Conservation (phyloP, 1,284 basidiomycete species). For the Pseudozyma sp. region DNA sequence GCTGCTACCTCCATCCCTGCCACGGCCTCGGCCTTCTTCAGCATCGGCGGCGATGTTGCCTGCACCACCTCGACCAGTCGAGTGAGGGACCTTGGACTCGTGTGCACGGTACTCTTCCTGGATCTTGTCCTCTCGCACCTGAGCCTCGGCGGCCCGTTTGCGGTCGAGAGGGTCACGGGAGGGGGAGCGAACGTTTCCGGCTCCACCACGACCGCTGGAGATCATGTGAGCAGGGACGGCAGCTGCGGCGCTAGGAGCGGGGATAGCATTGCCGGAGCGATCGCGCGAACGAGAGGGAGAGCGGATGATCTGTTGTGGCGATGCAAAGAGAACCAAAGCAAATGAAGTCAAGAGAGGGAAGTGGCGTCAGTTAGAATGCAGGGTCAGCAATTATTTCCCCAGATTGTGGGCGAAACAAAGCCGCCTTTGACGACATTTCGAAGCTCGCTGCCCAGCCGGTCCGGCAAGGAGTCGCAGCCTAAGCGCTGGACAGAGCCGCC, state of each 20-base stretch:
- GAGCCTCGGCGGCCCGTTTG: slow-evolving; percentile 52
- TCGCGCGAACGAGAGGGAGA: slow-evolving; percentile 52
- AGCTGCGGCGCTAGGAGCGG: slow-evolving; percentile 21
- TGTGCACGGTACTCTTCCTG: slow-evolving; percentile 69
- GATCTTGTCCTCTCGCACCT: slow-evolving; percentile 59
- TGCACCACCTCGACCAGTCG: slow-evolving; percentile 77
- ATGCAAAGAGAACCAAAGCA: background rate
- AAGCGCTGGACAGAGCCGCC: background rate
- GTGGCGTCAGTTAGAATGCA: background rate
- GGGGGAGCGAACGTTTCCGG: slow-evolving; percentile 80
- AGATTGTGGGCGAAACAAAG: no score
- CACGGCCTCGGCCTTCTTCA: slow-evolving; percentile 50
- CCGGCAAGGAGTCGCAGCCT: no score
- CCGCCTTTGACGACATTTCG: no score
- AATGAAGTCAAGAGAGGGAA: background rate
- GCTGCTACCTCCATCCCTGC: slow-evolving; percentile 26
- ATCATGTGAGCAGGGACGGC: slow-evolving; percentile 44
- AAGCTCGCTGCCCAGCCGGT: no score
- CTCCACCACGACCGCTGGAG: slow-evolving; percentile 80
- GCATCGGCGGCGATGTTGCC: slow-evolving; percentile 73
- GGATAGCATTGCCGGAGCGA: slow-evolving; percentile 40
- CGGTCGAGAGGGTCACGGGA: slow-evolving; percentile 74
- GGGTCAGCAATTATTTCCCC: no score
- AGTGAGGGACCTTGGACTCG: slow-evolving; percentile 71
- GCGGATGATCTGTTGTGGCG: slow-evolving; percentile 45